phyloP scores from a whole-genome alignment of 805 yeast species.

The Starmerella vaccinii region DNA sequence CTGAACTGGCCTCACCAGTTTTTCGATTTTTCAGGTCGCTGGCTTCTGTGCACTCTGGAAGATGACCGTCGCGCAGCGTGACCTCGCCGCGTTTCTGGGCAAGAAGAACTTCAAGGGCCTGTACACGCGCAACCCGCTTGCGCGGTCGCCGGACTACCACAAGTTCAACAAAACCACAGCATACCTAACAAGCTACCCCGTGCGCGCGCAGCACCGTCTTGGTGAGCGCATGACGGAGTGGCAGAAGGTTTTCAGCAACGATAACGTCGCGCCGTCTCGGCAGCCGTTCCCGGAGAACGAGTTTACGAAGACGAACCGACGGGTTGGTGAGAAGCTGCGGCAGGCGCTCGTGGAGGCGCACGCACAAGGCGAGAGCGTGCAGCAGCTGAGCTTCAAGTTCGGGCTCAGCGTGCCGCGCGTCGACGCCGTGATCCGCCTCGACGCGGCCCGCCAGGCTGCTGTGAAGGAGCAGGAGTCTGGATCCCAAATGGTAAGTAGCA shows the following conservation, averaged over 20 bases:
- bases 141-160: slow-evolving; percentile 38
- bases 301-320: slow-evolving; percentile 55
- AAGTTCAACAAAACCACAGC: slow-evolving; percentile 51
- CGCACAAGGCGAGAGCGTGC: slow-evolving; percentile 46
- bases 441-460: slow-evolving; percentile 47
- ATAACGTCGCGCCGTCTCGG: slow-evolving; percentile 19
- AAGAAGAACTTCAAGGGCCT: slow-evolving; percentile 77
- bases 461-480: slow-evolving; percentile 34
- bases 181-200: slow-evolving; percentile 27
- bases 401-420: slow-evolving; percentile 77
- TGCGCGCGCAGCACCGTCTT: slow-evolving; percentile 26
- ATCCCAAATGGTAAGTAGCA: slow-evolving; percentile 42
- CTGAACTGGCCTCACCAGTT: neutral
- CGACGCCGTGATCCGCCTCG: slow-evolving; percentile 72
- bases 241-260: slow-evolving; percentile 25
- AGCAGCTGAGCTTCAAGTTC: slow-evolving; percentile 64
- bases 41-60: neutral
- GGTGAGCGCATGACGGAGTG: slow-evolving; percentile 24
- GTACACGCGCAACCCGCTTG: slow-evolving; percentile 65
- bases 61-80: slow-evolving; percentile 25
- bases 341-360: slow-evolving; percentile 49
- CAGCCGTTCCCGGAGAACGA: slow-evolving; percentile 78
- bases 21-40: slow-evolving; percentile 1
- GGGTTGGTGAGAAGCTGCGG: slow-evolving; percentile 51
- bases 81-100: slow-evolving; percentile 64